These are phyloP conservation scores for Mariannaea sp. DNA, from an alignment of 2,329 filamentous ascomycete species.

Conservation along the genomic window DNA sequence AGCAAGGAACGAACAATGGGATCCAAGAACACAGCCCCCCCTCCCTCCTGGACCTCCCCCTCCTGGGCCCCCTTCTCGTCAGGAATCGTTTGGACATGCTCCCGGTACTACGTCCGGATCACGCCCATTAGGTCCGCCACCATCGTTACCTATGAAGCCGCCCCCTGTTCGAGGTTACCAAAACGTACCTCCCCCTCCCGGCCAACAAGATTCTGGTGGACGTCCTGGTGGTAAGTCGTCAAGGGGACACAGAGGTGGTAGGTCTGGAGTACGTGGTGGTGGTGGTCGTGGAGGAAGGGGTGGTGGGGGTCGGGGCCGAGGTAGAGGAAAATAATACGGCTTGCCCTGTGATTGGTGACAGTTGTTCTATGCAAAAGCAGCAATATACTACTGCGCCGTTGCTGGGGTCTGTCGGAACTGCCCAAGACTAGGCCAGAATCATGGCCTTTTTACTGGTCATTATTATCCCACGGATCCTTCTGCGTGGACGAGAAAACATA, in stretches of 20 bases:
- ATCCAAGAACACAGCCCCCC: conserved; percentile 41
- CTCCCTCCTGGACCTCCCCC: conserved; percentile 48
- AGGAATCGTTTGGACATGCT: conserved; percentile 29
- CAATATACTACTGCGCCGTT: not conserved
- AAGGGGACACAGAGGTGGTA: conserved; percentile 25
- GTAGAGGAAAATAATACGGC: conserved; percentile 33
- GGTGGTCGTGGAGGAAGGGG: conserved; percentile 38
- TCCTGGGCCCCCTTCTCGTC: conserved; percentile 32
- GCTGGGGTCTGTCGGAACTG: conserved; percentile 17
- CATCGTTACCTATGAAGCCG: conserved; percentile 40
- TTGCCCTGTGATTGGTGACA: conserved; percentile 14
- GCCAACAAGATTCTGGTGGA: conserved; percentile 24
- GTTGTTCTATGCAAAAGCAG: not conserved
- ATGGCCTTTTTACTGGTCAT: conserved; percentile 29
- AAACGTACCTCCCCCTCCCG: conserved; percentile 38
- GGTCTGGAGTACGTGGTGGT: conserved; percentile 30
- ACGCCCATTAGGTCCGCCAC: conserved; percentile 25
- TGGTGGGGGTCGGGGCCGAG: conserved; percentile 39
- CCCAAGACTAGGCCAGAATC: conserved; percentile 14
- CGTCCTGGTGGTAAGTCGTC: conserved; percentile 25
- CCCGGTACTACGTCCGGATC: conserved; percentile 29
- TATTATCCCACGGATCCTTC: conserved; percentile 18
- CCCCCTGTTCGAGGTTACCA: conserved; percentile 36
- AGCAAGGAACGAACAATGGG: conserved; percentile 22
- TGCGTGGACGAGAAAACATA: conserved; percentile 24